These are phyloP conservation scores for Aspergillus olivimuriae DNA, from an alignment of 495 filamentous ascomycete species.

Conservation along the genomic window DNA sequence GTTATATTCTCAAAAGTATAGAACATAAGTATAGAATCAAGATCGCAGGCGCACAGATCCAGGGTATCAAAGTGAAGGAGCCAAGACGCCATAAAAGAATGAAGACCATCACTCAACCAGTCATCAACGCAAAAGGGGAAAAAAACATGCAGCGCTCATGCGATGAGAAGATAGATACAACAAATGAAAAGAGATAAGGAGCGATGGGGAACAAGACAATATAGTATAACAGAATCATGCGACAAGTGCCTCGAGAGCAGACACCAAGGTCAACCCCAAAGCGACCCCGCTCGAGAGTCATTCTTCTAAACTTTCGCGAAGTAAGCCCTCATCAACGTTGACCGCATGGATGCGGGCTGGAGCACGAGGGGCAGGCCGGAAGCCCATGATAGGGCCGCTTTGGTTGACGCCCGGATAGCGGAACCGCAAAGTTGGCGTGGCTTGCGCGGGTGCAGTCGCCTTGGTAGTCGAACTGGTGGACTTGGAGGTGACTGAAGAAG, in stretches of 20 bases:
- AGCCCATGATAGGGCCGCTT: conserved; percentile 39
- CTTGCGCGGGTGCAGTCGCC: conserved; percentile 6
- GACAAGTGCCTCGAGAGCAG: background rate
- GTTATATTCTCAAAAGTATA: too few species aligned
- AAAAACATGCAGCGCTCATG: background rate
- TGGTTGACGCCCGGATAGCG: conserved; percentile 43
- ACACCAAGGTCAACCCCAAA: conserved; percentile 6
- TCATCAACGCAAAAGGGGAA: conserved; percentile 4
- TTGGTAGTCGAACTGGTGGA: conserved; percentile 4
- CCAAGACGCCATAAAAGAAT: conserved; percentile 1
- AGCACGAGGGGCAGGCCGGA: conserved; percentile 26
- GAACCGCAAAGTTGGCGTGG: conserved; percentile 20
- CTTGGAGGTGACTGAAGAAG: conserved; percentile 7
- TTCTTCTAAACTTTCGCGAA: conserved; percentile 39
- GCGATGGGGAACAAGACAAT: too few species aligned
- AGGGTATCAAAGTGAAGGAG: conserved; percentile 15
- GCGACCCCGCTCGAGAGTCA: conserved; percentile 4
- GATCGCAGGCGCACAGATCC: conserved; percentile 5
- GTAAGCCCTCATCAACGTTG: conserved; percentile 29
- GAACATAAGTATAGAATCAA: conserved; percentile 2
- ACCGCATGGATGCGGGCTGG: conserved; percentile 29
- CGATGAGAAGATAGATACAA: too few species aligned
- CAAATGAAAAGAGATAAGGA: too few species aligned
- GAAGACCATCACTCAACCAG: background rate
- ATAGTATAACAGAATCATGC: background rate